phyloP scores from a whole-genome alignment of 352 stramenopile species.

The Globisporangium takayamanum region DNA sequence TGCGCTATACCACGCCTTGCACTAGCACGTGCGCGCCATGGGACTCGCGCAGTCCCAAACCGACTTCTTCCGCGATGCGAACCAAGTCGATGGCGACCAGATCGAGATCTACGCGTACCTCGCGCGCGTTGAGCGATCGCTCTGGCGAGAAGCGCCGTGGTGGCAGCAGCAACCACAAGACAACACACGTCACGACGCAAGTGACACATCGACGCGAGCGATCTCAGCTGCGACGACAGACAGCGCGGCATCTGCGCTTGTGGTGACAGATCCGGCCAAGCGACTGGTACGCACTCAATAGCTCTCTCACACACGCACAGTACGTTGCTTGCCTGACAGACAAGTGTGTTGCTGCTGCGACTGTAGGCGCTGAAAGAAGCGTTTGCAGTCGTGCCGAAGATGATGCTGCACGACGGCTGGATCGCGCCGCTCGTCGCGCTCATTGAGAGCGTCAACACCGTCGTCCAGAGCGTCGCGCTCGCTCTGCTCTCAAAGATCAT shows the following conservation, averaged over 20 bases:
- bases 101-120: slow-evolving; percentile 40
- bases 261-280: slow-evolving; percentile 7
- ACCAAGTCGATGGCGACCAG: slow-evolving; percentile 25
- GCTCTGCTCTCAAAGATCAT: slow-evolving; percentile 49
- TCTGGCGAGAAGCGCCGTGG: slow-evolving; percentile 33
- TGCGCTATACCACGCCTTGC: background rate
- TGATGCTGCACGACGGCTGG: slow-evolving; percentile 68
- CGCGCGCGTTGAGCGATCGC: slow-evolving; percentile 28
- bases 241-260: background rate
- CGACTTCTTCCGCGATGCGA: slow-evolving; percentile 34
- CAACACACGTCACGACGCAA: too few relatives aligned
- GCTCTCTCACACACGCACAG: background rate
- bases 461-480: slow-evolving; percentile 39
- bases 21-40: slow-evolving; percentile 17
- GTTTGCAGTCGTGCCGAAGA: slow-evolving; percentile 32
- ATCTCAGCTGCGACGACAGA: too few relatives aligned
- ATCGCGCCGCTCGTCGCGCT: slow-evolving; percentile 55
- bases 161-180: slow-evolving; percentile 19
- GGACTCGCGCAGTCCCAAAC: slow-evolving; percentile 42
- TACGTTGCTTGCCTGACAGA: slow-evolving; percentile 1
- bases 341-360: slow-evolving; percentile 1
- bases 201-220: background rate
- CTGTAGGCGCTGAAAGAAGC: slow-evolving; percentile 38
- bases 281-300: slow-evolving; percentile 16
- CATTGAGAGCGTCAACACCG: slow-evolving; percentile 38